Base-by-base conservation (phyloP, 2,329 filamentous ascomycete genomes). In the Trichoderma polysporum region DNA sequence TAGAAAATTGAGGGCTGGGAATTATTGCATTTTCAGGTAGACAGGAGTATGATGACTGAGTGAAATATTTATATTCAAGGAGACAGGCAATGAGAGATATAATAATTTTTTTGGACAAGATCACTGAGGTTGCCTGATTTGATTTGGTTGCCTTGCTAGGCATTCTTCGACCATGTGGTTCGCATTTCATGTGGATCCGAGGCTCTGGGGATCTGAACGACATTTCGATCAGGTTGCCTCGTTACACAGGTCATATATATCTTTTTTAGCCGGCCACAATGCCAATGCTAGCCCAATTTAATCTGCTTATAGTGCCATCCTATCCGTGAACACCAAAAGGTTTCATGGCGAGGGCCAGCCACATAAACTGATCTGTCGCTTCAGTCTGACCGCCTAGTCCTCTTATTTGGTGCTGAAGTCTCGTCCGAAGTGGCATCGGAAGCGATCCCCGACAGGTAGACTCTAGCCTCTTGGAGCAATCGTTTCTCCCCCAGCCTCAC, bases 401-500 rank as follows among this genome's bases (percentile, higher is more conserved):
- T 75, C 72, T 79, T 80, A 13, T 70, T 65, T 4, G 76, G 70
- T 19, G 71, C 72, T n/a, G 64, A 33, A 39, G 72, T 66, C 9
- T 70, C 70, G 27, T 75, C 74, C 9, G 37, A 22, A 12, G 52
- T 39, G 19, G 59, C 59, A 25, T 66, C 66, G 22, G 80, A 68
- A 25, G 61, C 52, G 9, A 50, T 45, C n/a, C 25, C 54, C 3
- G 47, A 41, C 3, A 77, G 69, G 15, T 77, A 71, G 12, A 68
- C 71, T 67, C 85, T 81, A 1, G 88, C 81, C 72, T 87, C 83
- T 65, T 82, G 78, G 27, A 93, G 74, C 6, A 94, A 80, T 71
- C 84, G 83, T 76, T 93, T 93, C 78, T 94, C 91, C 15, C 91
- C 91, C 2, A 89, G 78, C 68, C 91, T 85, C 39, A 93, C 90